Base-by-base conservation (phyloP, 139 green algal genomes). In the Ettlia oleoabundans region DNA sequence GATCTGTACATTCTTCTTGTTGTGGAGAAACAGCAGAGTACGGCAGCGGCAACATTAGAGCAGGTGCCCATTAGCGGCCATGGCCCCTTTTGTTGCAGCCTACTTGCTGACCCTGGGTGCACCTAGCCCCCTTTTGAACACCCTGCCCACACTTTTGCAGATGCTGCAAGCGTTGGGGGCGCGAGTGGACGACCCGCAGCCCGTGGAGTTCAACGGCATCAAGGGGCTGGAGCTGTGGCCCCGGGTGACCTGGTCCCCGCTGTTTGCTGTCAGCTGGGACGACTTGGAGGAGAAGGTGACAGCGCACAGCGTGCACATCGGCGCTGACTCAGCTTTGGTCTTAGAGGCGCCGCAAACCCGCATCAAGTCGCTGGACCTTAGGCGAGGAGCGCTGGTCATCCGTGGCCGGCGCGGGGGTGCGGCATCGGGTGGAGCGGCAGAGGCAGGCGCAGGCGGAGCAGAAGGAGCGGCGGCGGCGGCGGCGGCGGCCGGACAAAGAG, bases 381-480 rank as follows among this genome's bases (percentile, higher is more conserved):
- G 93, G 74, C 53, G 40, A 0, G 96, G 96, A 1, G 88, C 96
- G 0, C 75, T 98, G 69, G 83, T 96, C 30, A 81, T 99, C 18
- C 15, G 55, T 9, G 55, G 55, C 55, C 18, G 26, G 41, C 30
- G 32, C 15, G 30, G 32, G 35, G 30, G 30, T 1, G 3, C 62
- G 47, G 47, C 47, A 15, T 10, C 47, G 47, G 13, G 47, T 24
- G 15, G 47, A 15, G 47, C 47, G 47, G 47, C 47, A 15, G 47
- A 58, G 47, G 63, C n/a, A 5, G 63, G 30, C 7, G 38, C 66
- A 24, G 38, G 3, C 1, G 65, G 13, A 6, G 37, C 26, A 22
- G 84, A 90, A 10, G 90, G 86, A 15, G 79, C 76, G 6, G 70
- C 77, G 1, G 92, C 90, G 2, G 91, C 87, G 0, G 71, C 71